Base-by-base conservation (phyloP, 352 stramenopile genomes). In the Pilasporangium apinafurcum region DNA sequence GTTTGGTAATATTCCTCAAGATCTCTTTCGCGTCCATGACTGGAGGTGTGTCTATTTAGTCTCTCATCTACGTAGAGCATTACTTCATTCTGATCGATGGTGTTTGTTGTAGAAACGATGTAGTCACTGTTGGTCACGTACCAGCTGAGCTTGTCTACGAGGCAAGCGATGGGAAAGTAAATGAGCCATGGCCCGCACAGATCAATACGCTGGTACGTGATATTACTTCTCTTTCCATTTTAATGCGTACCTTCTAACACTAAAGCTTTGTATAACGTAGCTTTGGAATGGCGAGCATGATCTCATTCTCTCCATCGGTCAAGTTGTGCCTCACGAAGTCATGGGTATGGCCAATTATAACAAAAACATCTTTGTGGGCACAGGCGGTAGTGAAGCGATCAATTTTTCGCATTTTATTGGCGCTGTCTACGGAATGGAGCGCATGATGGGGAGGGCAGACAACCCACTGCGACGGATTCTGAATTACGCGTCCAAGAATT, bases 271-370 rank as follows among this genome's bases (percentile, higher is more conserved):
- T 12, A 42, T 13, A 4, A 28, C 29, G 16, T 37, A 93, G 81
- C 49, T 93, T 9, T 98, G 92, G 92, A 86, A 95, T 20, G 95
- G 95, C 18, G 48, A 74, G 4, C 86, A 96, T 64, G 84, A 97
- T 45, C 55, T 98, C 16, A 86, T 98, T 18, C 48, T 99, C 5
- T 98, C 91, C 8, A 96, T 98, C 55, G 95, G 96, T 18, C 95
- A 99, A 72, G 93, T 98, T 14, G 95, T 98, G 8, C 96, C 95
- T 2, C 95, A 98, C 51, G 95, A 99, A 65, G 96, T 98, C 24
- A 97, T 96, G 82, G 95, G 96, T 13, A 98, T 99, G 95, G 94
- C 96, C n/a, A 99, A 99, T 67, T 98, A 92, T 70, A 98, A 98
- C 79, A 99, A 99, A 68, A 99, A 99, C 59, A 71, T 99, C 16